phyloP scores from a whole-genome alignment of 1,284 basidiomycete genomes.

The Rhodotorula sp. region DNA sequence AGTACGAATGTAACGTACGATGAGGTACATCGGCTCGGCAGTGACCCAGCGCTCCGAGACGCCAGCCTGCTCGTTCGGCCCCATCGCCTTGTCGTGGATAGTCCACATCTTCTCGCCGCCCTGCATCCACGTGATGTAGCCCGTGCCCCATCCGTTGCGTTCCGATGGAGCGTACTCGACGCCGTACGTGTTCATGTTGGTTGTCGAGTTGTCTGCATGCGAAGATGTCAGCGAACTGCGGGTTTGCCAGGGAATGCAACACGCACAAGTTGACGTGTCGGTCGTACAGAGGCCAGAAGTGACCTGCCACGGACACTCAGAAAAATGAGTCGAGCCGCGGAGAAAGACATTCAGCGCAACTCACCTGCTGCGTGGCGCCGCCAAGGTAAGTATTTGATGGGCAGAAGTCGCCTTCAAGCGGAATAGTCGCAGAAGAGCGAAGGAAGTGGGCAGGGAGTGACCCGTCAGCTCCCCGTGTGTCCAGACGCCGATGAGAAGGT shows the following conservation, averaged over 20 bases:
- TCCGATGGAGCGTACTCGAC: constrained; percentile 26
- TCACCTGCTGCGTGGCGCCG: constrained; percentile 2
- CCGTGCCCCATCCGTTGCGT: constrained; percentile 21
- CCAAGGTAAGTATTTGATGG: constrained; percentile 24
- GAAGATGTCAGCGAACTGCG: neutral
- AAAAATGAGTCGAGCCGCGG: neutral
- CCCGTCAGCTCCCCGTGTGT: too few species aligned
- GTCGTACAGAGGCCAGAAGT: constrained; percentile 24
- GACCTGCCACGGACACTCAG: constrained; percentile 9
- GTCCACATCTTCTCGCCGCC: constrained; percentile 67
- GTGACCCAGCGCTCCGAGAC: constrained; percentile 74
- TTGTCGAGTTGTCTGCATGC: constrained; percentile 26
- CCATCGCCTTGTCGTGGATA: constrained; percentile 68
- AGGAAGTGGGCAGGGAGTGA: too few species aligned
- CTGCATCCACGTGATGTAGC: constrained; percentile 73
- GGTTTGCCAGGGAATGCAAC: neutral
- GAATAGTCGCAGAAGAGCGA: too few species aligned
- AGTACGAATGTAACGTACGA: constrained; percentile 9
- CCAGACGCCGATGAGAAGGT: too few species aligned
- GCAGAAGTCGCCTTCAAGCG: constrained; percentile 6
- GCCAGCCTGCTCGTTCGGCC: constrained; percentile 63
- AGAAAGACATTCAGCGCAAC: neutral
- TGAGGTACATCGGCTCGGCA: constrained; percentile 51
- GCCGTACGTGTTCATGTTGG: constrained; percentile 27
- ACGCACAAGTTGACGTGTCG: constrained; percentile 22